Evolutionary conservation across 108 stramenopile species (phyloP).

Genomic region (Cyclotella choctawhatcheeana): DNA sequence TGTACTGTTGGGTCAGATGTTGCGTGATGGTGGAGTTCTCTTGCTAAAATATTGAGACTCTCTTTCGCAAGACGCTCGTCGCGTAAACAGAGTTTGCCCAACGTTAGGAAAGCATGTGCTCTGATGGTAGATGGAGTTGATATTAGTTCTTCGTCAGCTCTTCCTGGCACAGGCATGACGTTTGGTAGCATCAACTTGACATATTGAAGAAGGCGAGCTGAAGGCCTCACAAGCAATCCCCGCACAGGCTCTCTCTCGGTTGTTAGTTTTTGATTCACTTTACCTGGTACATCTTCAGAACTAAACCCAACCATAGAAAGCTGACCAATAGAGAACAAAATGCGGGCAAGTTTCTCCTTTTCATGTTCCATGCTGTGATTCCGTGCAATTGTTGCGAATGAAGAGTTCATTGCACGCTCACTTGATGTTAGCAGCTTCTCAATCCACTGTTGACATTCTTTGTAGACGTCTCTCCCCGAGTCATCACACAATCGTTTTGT

Average conservation of each 20-base stretch:
- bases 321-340: slow-evolving; percentile 71
- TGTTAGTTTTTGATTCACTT: slow-evolving; percentile 16
- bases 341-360: slow-evolving; percentile 23
- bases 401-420: slow-evolving; percentile 39
- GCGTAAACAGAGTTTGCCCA: slow-evolving; percentile 94
- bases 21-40: slow-evolving; percentile 77
- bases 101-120: slow-evolving; percentile 82
- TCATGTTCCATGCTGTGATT: slow-evolving; percentile 5
- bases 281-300: slow-evolving; percentile 47
- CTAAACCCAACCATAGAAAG: slow-evolving; percentile 74
- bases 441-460: slow-evolving; percentile 59
- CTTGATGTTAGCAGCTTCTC: slow-evolving; percentile 40
- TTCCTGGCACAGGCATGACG: slow-evolving; percentile 49
- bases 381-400: slow-evolving; percentile 18
- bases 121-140: slow-evolving; percentile 55
- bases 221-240: slow-evolving; percentile 58
- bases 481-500: slow-evolving; percentile 48
- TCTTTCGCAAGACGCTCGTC: slow-evolving; percentile 84
- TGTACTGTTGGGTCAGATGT: slow-evolving; percentile 70
- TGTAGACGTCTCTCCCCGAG: slow-evolving; percentile 45
- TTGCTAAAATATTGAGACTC: slow-evolving; percentile 81
- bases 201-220: slow-evolving; percentile 52
- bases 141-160: slow-evolving; percentile 16
- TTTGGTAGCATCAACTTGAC: slow-evolving; percentile 65
- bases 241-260: slow-evolving; percentile 50